These are phyloP conservation scores for Acacia melanoxylon DNA, from an alignment of 306 rosid genomes.

Conservation along the genomic window DNA sequence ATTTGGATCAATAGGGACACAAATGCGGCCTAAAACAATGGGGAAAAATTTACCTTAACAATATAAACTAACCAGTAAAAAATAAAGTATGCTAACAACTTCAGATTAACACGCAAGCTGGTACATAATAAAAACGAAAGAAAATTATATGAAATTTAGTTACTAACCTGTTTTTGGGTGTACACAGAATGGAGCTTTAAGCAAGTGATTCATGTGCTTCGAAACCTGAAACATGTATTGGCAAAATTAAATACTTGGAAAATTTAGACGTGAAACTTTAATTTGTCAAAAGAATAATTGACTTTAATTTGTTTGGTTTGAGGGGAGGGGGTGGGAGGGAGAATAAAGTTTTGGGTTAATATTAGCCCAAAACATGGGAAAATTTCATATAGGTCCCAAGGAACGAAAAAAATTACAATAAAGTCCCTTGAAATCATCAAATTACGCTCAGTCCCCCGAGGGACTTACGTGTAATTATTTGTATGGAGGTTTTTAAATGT, in stretches of 20 bases:
- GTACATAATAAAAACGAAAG: neutral
- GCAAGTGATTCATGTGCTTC: slow-evolving; percentile 72
- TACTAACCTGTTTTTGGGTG: slow-evolving; percentile 74
- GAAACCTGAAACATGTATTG: slow-evolving; percentile 50
- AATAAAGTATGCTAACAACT: neutral
- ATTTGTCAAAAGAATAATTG: neutral
- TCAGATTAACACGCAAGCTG: neutral
- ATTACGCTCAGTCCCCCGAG: no score
- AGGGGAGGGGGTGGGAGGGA: no score
- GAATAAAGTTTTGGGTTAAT: no score
- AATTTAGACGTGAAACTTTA: neutral
- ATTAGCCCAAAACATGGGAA: no score
- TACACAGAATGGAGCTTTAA: slow-evolving; percentile 78
- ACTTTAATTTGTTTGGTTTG: no score
- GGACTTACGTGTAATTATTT: no score
- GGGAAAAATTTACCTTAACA: neutral
- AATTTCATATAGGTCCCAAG: no score
- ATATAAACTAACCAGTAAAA: neutral
- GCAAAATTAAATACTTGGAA: neutral
- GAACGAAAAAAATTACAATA: no score
- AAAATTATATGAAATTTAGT: neutral
- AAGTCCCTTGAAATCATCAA: no score
- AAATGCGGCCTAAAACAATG: slow-evolving; percentile 52
- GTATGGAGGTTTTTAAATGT: no score
- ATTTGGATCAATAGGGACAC: slow-evolving; percentile 69